Evolutionary conservation across 495 filamentous ascomycete species (phyloP), one percentile per base, ranked within the genome.

Genomic region (Daldinia bambusicola): DNA sequence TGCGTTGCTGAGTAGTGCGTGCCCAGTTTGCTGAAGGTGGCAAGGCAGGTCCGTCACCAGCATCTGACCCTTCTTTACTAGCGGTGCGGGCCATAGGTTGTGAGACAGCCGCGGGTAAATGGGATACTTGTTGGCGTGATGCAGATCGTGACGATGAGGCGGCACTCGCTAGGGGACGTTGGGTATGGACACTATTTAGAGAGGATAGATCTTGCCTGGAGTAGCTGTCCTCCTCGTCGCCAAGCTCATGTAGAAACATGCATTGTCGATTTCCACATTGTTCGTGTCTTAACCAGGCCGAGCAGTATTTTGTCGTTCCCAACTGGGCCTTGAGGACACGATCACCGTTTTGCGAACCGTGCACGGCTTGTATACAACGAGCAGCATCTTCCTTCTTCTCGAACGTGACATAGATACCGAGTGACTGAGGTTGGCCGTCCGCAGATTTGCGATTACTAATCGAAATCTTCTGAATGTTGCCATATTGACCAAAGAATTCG

Each of bases 301-400:
- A 98, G 80, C 95, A 99, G 77, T 99, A 99, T 78, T 99, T 99
- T 2, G 96, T 99, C 7, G 96, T 99, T 20, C 96, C 96, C 60
- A 96, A 92, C 79, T 98, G 96, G 5, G 96, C 96, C 75, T 95
- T 87, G 31, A 99, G 80, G 34, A 91, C 85, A 60, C 95, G 83
- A 63, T 97, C 95, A 8, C 92, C 92, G 77, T 99, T 99, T 59
- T 89, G 86, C 14, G 94, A 97, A 10, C 93, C 93, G 77, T 99
- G 93, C 2, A 99, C 95, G 36, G 93, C 92, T 45, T 87, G 84
- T 66, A 99, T 99, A 78, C 96, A 99, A 7, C 84, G 87, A 12
- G 88, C 89, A 22, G 96, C 96, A 82, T 98, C 96, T 45, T 90
- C 84, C 77, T 95, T 93, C 59, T 87, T 90, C 48, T 93, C 89